Base-by-base conservation (phyloP, 441 rosid species). In the Croton setiger region DNA sequence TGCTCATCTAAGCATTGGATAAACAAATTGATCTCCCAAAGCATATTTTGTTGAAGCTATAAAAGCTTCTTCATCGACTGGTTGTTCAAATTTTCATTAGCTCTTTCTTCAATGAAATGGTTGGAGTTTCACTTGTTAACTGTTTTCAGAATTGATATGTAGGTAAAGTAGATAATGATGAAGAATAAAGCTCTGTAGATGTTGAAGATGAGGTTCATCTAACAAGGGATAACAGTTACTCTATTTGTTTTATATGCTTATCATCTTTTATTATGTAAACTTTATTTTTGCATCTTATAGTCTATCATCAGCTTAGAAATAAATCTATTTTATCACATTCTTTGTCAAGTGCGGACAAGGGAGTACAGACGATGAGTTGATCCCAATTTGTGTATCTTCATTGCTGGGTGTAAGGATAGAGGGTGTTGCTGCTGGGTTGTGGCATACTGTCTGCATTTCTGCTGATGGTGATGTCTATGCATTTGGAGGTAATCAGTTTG, bases 401-500 rank as follows among this genome's bases (percentile, higher is more conserved):
- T 72, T 96, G 64, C 68, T 91, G 85, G 96, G 98, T 74, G 80
- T 96, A 75, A 75, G 72, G 72, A 84, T 96, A 73, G 86, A 76
- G 58, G 86, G 81, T 49, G 91, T 96, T 56, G 90, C 97, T 54
- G 96, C 96, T 3, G 99, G 99, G 63, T 83, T 96, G 31, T 92
- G 99, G 99, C 99, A 96, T 78, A 91, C 98, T 5, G 74, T 88
- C 65, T 96, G 99, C 57, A 66, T 89, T 74, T 92, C 99, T 48
- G 75, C 88, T 20, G 92, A 93, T 60, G 98, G 99, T 44, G 96
- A 83, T 77, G 91, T 88, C 70, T 96, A 96, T 69, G 76, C 91
- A 0, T 93, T 96, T 81, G 99, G 99, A 21, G 98, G 99, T 75
- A 96, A 96, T 79, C 99, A 96, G 79, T 96, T 96, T 80, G 96